Percentiles rank a stretch among this genome's conserved stretches.
phyloP scores from a whole-genome alignment of 2,329 filamentous ascomycete genomes.

The Chrysoporthe austroafricana region DNA sequence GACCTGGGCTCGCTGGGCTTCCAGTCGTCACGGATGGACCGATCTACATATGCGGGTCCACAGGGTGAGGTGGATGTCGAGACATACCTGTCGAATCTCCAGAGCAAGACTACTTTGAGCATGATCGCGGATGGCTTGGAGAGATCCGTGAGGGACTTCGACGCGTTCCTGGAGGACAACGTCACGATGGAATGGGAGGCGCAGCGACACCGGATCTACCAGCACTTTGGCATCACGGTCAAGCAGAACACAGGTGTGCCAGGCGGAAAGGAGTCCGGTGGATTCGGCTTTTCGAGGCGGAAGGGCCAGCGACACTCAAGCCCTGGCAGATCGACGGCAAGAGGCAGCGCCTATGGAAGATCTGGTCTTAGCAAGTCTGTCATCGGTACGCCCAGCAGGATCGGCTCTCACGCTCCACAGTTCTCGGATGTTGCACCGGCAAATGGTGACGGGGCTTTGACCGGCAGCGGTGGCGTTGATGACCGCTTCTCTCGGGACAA shows the following conservation, averaged over 20 bases:
- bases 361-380: slow-evolving; percentile 81
- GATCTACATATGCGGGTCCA: slow-evolving; percentile 28
- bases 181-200: slow-evolving; percentile 95
- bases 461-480: slow-evolving; percentile 61
- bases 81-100: slow-evolving; percentile 81
- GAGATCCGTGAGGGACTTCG: slow-evolving; percentile 87
- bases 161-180: slow-evolving; percentile 91
- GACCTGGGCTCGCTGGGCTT: slow-evolving; percentile 82
- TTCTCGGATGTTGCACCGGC: slow-evolving; percentile 71
- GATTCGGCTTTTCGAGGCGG: slow-evolving; percentile 64
- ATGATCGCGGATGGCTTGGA: slow-evolving; percentile 93
- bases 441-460: slow-evolving; percentile 49
- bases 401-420: slow-evolving; percentile 65
- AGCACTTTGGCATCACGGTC: slow-evolving; percentile 88
- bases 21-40: slow-evolving; percentile 48
- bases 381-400: slow-evolving; percentile 76
- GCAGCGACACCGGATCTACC: slow-evolving; percentile 89
- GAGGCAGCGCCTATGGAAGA: slow-evolving; percentile 62
- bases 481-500: slow-evolving; percentile 82
- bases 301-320: slow-evolving; percentile 42
- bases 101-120: slow-evolving; percentile 86
- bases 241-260: slow-evolving; percentile 46
- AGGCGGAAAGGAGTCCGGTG: slow-evolving; percentile 52
- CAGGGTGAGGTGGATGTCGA: slow-evolving; percentile 68
- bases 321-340: slow-evolving; percentile 39